These are phyloP conservation scores for Mariannaea elegans DNA, from an alignment of 2,329 filamentous ascomycete species.

Conservation along the genomic window DNA sequence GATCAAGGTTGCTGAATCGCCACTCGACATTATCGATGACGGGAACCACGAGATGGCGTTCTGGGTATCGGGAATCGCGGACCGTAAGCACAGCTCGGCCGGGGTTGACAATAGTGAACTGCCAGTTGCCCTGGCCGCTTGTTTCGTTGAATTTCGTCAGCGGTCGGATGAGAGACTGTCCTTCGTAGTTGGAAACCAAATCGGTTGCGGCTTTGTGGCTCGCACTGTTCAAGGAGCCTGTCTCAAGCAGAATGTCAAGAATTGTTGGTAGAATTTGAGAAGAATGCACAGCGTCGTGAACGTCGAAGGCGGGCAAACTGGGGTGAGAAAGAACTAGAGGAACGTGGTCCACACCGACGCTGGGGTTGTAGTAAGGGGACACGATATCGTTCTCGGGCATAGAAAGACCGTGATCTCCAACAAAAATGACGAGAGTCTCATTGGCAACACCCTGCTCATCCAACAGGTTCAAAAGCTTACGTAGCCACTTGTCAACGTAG, in stretches of 20 bases:
- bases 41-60: constrained; percentile 39
- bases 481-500: constrained; percentile 41
- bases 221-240: constrained; percentile 29
- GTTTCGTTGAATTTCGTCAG: constrained; percentile 11
- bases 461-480: constrained; percentile 35
- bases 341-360: constrained; percentile 38
- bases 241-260: constrained; percentile 42
- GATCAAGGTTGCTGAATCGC: constrained; percentile 35
- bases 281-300: constrained; percentile 37
- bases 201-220: constrained; percentile 30
- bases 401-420: constrained; percentile 43
- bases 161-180: constrained; percentile 38
- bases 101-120: constrained; percentile 40
- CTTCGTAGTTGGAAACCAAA: constrained; percentile 37
- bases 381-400: constrained; percentile 37
- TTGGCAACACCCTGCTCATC: constrained; percentile 42
- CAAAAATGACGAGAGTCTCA: constrained; percentile 41
- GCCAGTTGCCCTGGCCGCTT: constrained; percentile 34
- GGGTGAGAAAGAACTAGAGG: constrained; percentile 43
- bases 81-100: constrained; percentile 37
- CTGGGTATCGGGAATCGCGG: constrained; percentile 30
- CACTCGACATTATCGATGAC: constrained; percentile 38
- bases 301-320: constrained; percentile 33
- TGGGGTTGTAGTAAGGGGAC: constrained; percentile 40
- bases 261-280: constrained; percentile 43